A percentile compares a stretch with the other conserved stretches of the same genome.
Evolutionary conservation across 345 rosid genomes (phyloP).

Genomic region (Salix exigua): DNA sequence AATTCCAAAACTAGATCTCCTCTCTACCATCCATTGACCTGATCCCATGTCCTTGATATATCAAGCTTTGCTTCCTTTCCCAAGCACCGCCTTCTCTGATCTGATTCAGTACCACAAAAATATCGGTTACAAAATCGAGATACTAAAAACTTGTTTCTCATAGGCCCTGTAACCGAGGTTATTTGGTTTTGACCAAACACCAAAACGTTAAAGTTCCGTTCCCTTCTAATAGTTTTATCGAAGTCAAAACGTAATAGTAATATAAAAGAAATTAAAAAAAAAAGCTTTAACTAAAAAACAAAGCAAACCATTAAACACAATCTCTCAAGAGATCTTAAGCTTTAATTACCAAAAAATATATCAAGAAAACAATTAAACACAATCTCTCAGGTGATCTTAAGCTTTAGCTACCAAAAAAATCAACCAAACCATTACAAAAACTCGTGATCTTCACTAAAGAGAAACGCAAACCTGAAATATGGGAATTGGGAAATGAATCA

Average conservation of each 20-base stretch:
- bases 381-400: too few relatives aligned
- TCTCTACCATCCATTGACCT: slow-evolving; percentile 61
- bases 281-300: neutral
- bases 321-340: neutral
- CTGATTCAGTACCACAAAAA: neutral
- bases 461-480: neutral
- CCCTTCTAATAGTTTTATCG: neutral
- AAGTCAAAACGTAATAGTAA: neutral
- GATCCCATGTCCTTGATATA: slow-evolving; percentile 38
- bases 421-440: too few relatives aligned
- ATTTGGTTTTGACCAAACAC: neutral
- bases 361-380: too few relatives aligned
- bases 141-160: too few relatives aligned
- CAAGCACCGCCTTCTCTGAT: neutral
- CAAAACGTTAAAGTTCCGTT: neutral
- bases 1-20: slow-evolving; percentile 47
- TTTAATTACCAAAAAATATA: too few relatives aligned
- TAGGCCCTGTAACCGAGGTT: neutral
- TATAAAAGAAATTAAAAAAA: neutral
- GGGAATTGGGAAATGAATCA: neutral
- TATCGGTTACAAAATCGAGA: neutral
- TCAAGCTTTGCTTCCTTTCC: neutral
- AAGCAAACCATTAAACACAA: neutral
- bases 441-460: neutral
- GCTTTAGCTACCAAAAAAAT: too few relatives aligned